Evolutionary conservation across 192 early-diverging fungal species (phyloP).

Genomic region (Tieghemiomyces parasiticus): DNA sequence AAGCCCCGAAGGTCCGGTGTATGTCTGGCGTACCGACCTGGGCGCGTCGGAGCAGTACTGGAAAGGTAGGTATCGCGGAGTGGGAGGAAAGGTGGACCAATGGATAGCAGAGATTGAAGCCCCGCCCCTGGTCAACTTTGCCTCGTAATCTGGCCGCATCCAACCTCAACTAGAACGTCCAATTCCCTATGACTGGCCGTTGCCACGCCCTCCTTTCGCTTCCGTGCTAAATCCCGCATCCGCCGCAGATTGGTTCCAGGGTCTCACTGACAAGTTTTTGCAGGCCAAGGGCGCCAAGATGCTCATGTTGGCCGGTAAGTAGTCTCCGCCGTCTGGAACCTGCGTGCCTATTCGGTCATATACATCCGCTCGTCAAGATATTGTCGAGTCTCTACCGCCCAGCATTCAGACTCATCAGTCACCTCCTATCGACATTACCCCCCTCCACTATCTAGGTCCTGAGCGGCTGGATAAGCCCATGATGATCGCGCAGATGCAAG

Average conservation of each 20-base stretch:
- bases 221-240: not conserved
- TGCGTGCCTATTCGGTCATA: no score
- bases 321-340: no score
- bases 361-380: no score
- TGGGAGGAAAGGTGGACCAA: not conserved
- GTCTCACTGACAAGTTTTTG: slow-evolving; percentile 6
- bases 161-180: not conserved
- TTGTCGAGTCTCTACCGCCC: no score
- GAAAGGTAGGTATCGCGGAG: slow-evolving; percentile 29
- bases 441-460: slow-evolving; percentile 19
- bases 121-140: not conserved
- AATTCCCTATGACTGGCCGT: not conserved
- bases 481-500: slow-evolving; percentile 58
- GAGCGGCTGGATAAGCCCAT: slow-evolving; percentile 47
- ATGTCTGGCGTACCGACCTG: slow-evolving; percentile 46
- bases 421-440: not conserved
- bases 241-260: not conserved
- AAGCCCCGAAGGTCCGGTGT: slow-evolving; percentile 14
- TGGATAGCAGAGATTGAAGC: not conserved
- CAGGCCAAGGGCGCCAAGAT: not conserved
- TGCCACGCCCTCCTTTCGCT: not conserved
- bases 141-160: not conserved
- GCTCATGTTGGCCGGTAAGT: slow-evolving; percentile 8
- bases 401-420: no score
- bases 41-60: slow-evolving; percentile 47